These are phyloP conservation scores for Coemansia sp. DNA, from an alignment of 192 early-diverging fungal species.

Conservation along the genomic window DNA sequence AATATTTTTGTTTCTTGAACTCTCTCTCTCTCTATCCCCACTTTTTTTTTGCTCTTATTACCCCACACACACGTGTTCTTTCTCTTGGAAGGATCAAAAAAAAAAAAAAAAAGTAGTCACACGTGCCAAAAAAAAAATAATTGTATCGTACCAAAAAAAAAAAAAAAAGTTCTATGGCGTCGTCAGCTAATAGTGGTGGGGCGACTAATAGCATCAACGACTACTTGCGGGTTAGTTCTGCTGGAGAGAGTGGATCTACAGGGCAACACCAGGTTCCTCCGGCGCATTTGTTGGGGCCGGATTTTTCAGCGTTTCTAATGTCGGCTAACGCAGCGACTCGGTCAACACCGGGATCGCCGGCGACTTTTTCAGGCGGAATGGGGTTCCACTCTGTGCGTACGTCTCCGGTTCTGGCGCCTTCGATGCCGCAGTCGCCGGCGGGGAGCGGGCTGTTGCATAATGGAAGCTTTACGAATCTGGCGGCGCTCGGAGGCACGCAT, in stretches of 20 bases:
- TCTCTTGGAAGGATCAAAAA: background rate
- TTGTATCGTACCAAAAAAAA: background rate
- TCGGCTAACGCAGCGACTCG: constrained; percentile 12
- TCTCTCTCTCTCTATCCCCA: background rate
- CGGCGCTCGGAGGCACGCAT: constrained; percentile 15
- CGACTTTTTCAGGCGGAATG: constrained; percentile 21
- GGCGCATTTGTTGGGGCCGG: constrained; percentile 7
- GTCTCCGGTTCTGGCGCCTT: constrained; percentile 34
- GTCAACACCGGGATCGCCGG: constrained; percentile 47
- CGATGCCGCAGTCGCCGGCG: constrained; percentile 34
- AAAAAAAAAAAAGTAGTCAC: background rate
- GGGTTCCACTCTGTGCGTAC: constrained; percentile 48
- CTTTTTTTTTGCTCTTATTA: background rate
- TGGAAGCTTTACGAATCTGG: constrained; percentile 34
- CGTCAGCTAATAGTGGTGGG: background rate
- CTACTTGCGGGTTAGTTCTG: constrained; percentile 4
- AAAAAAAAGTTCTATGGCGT: background rate
- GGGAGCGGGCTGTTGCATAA: constrained; percentile 1
- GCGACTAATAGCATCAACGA: constrained; percentile 7
- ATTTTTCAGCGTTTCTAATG: constrained; percentile 38
- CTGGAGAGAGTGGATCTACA: background rate
- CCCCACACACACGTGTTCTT: background rate
- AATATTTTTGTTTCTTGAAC: constrained; percentile 9
- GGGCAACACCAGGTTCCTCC: background rate
- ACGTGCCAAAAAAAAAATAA: background rate